Percentiles rank a stretch among this genome's conserved stretches.
These are phyloP conservation scores for Aspergillus pseudotamarii DNA, from an alignment of 2,329 filamentous ascomycete species.

Conservation along the genomic window DNA sequence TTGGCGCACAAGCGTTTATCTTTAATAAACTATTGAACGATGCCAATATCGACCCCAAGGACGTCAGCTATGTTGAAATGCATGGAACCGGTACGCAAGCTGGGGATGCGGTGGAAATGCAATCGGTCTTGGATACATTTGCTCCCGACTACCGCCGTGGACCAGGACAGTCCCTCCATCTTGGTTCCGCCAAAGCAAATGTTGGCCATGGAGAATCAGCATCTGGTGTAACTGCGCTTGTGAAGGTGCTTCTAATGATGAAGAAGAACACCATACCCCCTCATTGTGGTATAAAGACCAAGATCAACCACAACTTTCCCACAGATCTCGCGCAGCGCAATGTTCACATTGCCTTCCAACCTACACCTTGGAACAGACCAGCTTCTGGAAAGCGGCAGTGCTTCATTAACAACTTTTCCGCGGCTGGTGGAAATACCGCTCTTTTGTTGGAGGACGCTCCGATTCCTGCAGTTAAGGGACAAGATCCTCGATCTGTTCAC, in stretches of 20 bases:
- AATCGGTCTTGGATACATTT: slow-evolving; percentile 69
- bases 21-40: slow-evolving; percentile 68
- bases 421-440: slow-evolving; percentile 73
- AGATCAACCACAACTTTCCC: slow-evolving; percentile 52
- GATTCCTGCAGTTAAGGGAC: slow-evolving; percentile 25
- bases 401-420: slow-evolving; percentile 69
- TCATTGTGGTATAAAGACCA: slow-evolving; percentile 42
- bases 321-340: slow-evolving; percentile 47
- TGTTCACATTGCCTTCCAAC: slow-evolving; percentile 51
- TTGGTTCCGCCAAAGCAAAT: slow-evolving; percentile 67
- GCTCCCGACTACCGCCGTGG: slow-evolving; percentile 52
- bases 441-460: slow-evolving; percentile 67
- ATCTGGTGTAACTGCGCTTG: slow-evolving; percentile 52
- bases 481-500: slow-evolving; percentile 59
- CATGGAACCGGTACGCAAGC: slow-evolving; percentile 87
- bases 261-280: slow-evolving; percentile 36
- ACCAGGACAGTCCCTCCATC: slow-evolving; percentile 53
- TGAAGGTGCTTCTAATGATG: slow-evolving; percentile 44
- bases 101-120: slow-evolving; percentile 78
- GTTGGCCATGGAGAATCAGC: slow-evolving; percentile 66
- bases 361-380: slow-evolving; percentile 40
- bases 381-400: slow-evolving; percentile 42
- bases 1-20: slow-evolving; percentile 71
- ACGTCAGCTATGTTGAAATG: slow-evolving; percentile 85
- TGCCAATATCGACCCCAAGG: slow-evolving; percentile 74